A percentile compares a stretch with the other conserved stretches of the same genome.
Conservation (phyloP, 345 rosid genomes). For the Litchi chinensis region DNA sequence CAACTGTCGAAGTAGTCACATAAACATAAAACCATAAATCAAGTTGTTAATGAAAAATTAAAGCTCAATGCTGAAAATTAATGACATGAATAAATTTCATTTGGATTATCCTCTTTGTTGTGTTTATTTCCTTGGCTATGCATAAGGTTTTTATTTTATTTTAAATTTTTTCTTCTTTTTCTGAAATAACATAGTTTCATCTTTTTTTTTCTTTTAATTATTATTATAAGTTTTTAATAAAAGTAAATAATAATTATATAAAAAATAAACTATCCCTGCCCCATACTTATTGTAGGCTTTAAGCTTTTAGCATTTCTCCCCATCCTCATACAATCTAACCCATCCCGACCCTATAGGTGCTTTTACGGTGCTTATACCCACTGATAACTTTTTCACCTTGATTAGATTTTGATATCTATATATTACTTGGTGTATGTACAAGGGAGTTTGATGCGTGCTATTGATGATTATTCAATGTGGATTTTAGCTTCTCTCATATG, state of each 20-base stretch:
- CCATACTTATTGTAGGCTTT: neutral
- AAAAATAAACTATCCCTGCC: neutral
- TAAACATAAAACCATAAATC: neutral
- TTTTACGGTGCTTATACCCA: neutral
- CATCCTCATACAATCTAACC: neutral
- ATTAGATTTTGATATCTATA: neutral
- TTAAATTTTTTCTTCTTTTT: no score
- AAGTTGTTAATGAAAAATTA: no score
- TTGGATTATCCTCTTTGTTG: neutral
- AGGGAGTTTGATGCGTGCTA: no score
- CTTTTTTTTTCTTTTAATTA: neutral
- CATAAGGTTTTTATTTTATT: neutral
- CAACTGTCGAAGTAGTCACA: neutral
- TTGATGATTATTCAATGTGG: no score
- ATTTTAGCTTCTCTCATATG: no score
- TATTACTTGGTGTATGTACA: neutral
- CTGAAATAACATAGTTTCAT: neutral
- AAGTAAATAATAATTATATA: no score
- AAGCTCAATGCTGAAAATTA: neutral
- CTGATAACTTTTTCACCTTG: neutral
- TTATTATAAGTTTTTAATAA: no score
- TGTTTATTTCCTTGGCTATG: neutral
- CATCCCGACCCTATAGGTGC: neutral
- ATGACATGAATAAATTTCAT: neutral
- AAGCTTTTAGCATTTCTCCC: neutral